Evolutionary conservation across 2,329 filamentous ascomycete species (phyloP).

Genomic region (Fusarium temperatum): DNA sequence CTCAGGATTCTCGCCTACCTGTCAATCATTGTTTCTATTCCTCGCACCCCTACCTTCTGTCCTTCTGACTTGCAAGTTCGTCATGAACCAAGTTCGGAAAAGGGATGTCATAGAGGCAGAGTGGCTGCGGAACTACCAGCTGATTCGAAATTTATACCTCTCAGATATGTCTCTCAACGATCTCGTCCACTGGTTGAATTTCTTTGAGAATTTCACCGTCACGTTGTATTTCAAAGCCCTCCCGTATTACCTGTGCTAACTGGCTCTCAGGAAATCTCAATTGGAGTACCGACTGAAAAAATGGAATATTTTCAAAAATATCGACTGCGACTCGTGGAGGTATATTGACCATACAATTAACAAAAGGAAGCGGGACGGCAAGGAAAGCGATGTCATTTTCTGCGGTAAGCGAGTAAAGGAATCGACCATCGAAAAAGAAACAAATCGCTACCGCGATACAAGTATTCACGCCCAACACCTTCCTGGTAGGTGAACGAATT

Average conservation of each 20-base stretch:
- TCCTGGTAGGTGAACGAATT: too few relatives aligned
- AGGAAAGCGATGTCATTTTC: neutral
- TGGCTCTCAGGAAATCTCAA: rapidly evolving
- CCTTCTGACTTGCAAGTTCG: rapidly evolving
- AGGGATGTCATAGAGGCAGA: neutral
- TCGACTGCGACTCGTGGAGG: rapidly evolving
- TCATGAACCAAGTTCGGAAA: neutral
- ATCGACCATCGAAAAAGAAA: neutral
- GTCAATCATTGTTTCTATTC: rapidly evolving
- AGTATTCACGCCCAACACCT: rapidly evolving
- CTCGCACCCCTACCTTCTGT: rapidly evolving
- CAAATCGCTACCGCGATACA: rapidly evolving
- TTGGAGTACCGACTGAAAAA: neutral
- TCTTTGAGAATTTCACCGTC: neutral
- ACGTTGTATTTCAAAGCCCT: neutral
- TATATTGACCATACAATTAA: neutral
- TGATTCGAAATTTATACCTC: neutral
- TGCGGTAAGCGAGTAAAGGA: rapidly evolving
- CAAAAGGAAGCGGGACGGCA: rapidly evolving
- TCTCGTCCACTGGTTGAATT: rapidly evolving
- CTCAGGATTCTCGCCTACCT: neutral
- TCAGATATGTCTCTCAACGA: neutral
- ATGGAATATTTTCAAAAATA: neutral
- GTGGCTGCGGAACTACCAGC: neutral
- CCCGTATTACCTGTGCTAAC: rapidly evolving